phyloP scores from a whole-genome alignment of 2,329 filamentous ascomycete species.

The Plectosphaerella cucumerina region DNA sequence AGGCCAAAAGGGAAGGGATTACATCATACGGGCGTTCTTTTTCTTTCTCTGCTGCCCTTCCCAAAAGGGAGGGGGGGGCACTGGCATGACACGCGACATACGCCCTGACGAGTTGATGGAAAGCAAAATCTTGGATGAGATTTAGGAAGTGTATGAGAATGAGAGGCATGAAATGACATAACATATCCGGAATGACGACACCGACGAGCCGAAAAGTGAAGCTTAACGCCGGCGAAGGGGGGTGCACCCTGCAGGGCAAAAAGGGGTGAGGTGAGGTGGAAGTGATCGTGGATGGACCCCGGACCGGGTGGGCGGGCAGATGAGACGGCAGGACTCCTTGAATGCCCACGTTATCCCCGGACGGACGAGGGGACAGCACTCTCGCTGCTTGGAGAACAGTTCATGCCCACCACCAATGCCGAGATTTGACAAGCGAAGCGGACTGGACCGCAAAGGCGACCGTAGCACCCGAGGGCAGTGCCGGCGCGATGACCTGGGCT shows the following conservation, averaged over 20 bases:
- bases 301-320: no score
- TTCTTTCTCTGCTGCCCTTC: neutral
- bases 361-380: neutral
- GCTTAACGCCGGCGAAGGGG: neutral
- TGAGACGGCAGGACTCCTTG: no score
- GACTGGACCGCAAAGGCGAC: neutral
- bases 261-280: neutral
- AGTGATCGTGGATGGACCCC: neutral
- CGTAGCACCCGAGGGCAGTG: neutral
- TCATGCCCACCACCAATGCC: neutral
- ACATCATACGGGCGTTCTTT: neutral
- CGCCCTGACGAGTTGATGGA: conserved; percentile 1
- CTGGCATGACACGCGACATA: neutral
- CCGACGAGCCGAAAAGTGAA: neutral
- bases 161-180: conserved; percentile 4
- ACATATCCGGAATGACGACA: conserved; percentile 9
- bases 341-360: neutral
- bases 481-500: neutral
- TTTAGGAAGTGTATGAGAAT: conserved; percentile 1
- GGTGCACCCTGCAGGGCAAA: neutral
- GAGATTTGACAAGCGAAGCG: neutral
- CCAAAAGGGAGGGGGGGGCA: neutral
- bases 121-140: neutral
- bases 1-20: neutral
- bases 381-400: neutral